phyloP scores from a whole-genome alignment of 2,329 filamentous ascomycete genomes.

The Knufia petricola region DNA sequence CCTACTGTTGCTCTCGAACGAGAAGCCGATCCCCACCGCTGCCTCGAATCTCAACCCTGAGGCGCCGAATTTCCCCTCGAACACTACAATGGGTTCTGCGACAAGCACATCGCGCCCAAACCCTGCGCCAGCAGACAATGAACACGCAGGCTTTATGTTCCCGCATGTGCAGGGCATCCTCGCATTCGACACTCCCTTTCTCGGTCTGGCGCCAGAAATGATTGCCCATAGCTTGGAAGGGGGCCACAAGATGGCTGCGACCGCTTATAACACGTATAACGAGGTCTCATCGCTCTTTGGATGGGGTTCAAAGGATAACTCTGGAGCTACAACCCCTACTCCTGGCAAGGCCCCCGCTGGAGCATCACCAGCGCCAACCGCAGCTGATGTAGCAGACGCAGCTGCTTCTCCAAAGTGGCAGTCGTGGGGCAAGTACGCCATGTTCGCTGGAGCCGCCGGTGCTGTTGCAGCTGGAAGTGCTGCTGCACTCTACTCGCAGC shows the following conservation, averaged over 20 bases:
- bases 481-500: slow-evolving; percentile 75
- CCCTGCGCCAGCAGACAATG: slow-evolving; percentile 12
- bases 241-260: slow-evolving; percentile 66
- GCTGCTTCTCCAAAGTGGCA: slow-evolving; percentile 53
- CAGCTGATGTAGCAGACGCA: slow-evolving; percentile 33
- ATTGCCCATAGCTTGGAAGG: slow-evolving; percentile 59
- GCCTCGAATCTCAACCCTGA: slow-evolving; percentile 24
- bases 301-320: slow-evolving; percentile 34
- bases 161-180: slow-evolving; percentile 84
- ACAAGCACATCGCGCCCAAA: slow-evolving; percentile 18
- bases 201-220: slow-evolving; percentile 43
- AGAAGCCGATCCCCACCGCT: slow-evolving; percentile 42
- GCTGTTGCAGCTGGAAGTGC: slow-evolving; percentile 72
- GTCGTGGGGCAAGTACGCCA: slow-evolving; percentile 73
- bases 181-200: slow-evolving; percentile 86
- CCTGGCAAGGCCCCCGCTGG: slow-evolving; percentile 12
- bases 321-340: slow-evolving; percentile 15
- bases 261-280: slow-evolving; percentile 59
- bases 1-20: slow-evolving; percentile 62
- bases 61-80: slow-evolving; percentile 20
- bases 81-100: slow-evolving; percentile 17
- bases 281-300: slow-evolving; percentile 56
- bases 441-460: slow-evolving; percentile 72
- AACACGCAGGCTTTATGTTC: slow-evolving; percentile 61
- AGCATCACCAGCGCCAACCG: slow-evolving; percentile 27